Evolutionary conservation across 495 filamentous ascomycete genomes (phyloP).

Genomic region (Neurospora sublineolata): DNA sequence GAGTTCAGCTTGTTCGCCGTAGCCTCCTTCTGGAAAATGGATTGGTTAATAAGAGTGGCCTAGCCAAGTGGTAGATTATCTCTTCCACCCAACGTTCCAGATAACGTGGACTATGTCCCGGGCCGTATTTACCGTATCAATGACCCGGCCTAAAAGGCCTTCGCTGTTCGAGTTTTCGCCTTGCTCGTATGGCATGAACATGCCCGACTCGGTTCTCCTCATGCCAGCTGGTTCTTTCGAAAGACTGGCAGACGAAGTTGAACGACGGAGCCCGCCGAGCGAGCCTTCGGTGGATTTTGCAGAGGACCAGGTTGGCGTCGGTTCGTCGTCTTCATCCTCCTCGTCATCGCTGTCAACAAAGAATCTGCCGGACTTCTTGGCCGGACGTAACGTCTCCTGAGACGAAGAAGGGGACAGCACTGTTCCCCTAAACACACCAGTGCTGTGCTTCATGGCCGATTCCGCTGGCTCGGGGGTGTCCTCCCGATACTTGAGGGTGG

Average conservation of each 20-base stretch:
- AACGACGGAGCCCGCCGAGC: constrained; percentile 20
- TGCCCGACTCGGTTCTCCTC: constrained; percentile 64
- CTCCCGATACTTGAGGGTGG: constrained; percentile 78
- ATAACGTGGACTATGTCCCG: constrained; percentile 93
- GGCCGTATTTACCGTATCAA: constrained; percentile 93
- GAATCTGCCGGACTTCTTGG: constrained; percentile 58
- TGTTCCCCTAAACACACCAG: constrained; percentile 38
- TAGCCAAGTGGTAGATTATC: constrained; percentile 32
- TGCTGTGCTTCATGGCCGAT: constrained; percentile 44
- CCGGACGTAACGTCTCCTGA: constrained; percentile 63
- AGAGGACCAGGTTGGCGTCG: constrained; percentile 18
- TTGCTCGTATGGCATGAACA: constrained; percentile 76
- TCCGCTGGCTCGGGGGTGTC: constrained; percentile 64
- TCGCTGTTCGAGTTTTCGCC: constrained; percentile 47
- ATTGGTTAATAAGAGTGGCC: constrained; percentile 26
- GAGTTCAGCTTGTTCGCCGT: constrained; percentile 7
- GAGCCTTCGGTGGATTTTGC: constrained; percentile 6
- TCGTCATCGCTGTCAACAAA: constrained; percentile 40
- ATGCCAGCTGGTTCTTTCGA: constrained; percentile 41
- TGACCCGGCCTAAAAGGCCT: constrained; percentile 65
- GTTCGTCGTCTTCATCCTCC: constrained; percentile 47
- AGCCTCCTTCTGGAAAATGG: constrained; percentile 25
- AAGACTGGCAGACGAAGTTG: constrained; percentile 24
- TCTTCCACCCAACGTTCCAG: constrained; percentile 94
- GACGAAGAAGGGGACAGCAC: constrained; percentile 52